Base-by-base conservation (phyloP, 192 early-diverging fungal species). In the Backusella tarrabulga region DNA sequence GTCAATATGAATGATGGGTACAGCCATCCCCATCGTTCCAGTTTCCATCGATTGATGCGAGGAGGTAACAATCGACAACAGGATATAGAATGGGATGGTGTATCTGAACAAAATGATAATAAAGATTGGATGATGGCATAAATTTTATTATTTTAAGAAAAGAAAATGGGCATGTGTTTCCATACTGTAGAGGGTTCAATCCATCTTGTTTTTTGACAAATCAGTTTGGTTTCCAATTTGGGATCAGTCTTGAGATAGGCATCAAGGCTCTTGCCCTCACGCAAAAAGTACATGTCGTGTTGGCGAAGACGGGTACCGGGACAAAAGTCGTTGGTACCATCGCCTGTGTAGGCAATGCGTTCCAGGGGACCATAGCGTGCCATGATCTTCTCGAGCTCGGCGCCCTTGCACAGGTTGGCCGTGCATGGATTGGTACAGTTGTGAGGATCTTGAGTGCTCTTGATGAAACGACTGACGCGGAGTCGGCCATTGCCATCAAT, bases 371-470 rank as follows among this genome's bases (percentile, higher is more conserved):
- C 41, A 46, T 72, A 72, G 0, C 26, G 19, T 7, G 26, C 14
- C 12, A 72, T 50, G 14, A 72, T 17, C 26, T 50, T 36, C 8
- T 72, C 71, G 14, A 72, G 11, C 42, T 72, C 71, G n/a, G 3
- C 9, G 77, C 91, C 91, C 81, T 92, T 92, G 44, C 91, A 92
- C 11, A 92, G 79, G 67, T 92, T 92, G 5, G 78, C 71, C 3
- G 87, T 75, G 60, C 91, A 92, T 67, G 83, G 78, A 34, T 86
- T 81, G 9, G 75, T 70, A 74, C 90, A 91, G 32, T 70, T 44
- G 71, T 90, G 90, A n/a, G 83, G 88, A 4, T 72, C 50, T n/a
- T 71, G 72, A 7, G 82, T 77, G 11, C 76, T 44, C 0, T 71
- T 71, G n/a, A 83, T 82, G 29, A 83, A 83, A 36, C 90, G 82